Conservation (phyloP, 805 yeast genomes). For the Saccharomyces eubayanus region DNA sequence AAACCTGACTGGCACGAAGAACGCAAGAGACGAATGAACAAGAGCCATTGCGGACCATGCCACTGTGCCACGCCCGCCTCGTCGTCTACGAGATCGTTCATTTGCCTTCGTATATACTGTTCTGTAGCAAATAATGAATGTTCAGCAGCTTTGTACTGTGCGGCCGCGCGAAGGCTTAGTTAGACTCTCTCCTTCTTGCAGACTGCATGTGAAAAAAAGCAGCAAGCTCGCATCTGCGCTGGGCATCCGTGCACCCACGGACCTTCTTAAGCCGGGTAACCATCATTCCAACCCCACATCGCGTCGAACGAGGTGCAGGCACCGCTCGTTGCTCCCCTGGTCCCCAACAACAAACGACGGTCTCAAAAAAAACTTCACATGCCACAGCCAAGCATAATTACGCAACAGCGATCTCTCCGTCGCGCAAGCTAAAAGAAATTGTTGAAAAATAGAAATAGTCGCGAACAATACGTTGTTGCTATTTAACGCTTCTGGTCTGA, state of each 20-base stretch:
- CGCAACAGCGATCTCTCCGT: neutral
- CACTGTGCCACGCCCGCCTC: neutral
- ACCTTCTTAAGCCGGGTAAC: neutral
- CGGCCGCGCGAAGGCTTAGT: neutral
- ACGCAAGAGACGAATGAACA: slow-evolving; percentile 1
- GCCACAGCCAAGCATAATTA: neutral
- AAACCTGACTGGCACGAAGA: slow-evolving; percentile 8
- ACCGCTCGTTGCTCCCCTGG: neutral
- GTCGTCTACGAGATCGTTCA: neutral
- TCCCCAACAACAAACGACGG: neutral
- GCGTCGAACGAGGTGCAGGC: neutral
- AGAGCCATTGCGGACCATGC: neutral
- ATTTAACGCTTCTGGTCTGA: neutral
- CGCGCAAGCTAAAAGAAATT: neutral
- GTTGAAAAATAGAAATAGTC: neutral
- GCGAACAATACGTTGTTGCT: neutral
- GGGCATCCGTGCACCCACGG: neutral
- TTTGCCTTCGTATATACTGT: neutral
- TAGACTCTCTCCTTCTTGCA: neutral
- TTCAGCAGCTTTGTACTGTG: neutral
- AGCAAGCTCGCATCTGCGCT: neutral
- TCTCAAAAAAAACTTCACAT: neutral
- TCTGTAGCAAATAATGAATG: neutral
- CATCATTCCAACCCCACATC: neutral
- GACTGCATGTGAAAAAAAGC: neutral